Conservation (phyloP, 306 rosid species). For the Ormosia emarginata region DNA sequence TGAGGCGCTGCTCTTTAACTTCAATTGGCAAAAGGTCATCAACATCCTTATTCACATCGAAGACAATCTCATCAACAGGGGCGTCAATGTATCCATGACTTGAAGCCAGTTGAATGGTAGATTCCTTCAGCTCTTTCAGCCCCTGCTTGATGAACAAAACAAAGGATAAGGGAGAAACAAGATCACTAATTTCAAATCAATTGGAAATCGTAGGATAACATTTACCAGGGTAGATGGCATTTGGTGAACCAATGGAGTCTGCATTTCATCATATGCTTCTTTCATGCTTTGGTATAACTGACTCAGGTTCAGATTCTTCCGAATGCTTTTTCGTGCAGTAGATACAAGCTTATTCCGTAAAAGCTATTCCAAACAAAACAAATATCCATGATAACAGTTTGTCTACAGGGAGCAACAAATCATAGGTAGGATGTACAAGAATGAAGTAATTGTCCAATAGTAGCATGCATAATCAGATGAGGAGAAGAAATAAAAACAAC, state of each 20-base stretch:
- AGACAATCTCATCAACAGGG: constrained; percentile 79
- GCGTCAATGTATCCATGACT: constrained; percentile 84
- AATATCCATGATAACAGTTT: background rate
- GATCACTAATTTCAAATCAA: constrained; percentile 4
- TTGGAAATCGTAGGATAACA: constrained; percentile 11
- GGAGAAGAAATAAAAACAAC: background rate
- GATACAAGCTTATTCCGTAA: constrained; percentile 74
- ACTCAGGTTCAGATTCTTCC: constrained; percentile 65
- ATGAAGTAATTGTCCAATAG: background rate
- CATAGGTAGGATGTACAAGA: background rate
- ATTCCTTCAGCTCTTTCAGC: constrained; percentile 77
- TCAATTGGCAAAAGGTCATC: constrained; percentile 92
- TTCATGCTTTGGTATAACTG: constrained; percentile 79
- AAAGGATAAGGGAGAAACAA: constrained; percentile 6
- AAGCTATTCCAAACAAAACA: constrained; percentile 54
- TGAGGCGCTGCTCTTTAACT: constrained; percentile 94
- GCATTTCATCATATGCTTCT: constrained; percentile 84
- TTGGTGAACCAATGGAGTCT: constrained; percentile 89
- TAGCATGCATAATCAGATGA: background rate
- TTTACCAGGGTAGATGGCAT: constrained; percentile 77
- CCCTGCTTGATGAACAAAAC: constrained; percentile 49
- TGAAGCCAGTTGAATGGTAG: constrained; percentile 71
- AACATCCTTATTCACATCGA: constrained; percentile 81
- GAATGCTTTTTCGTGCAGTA: constrained; percentile 71
- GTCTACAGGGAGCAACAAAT: background rate